Base-by-base conservation (phyloP, 2,329 filamentous ascomycete species). In the Claviceps arundinis region DNA sequence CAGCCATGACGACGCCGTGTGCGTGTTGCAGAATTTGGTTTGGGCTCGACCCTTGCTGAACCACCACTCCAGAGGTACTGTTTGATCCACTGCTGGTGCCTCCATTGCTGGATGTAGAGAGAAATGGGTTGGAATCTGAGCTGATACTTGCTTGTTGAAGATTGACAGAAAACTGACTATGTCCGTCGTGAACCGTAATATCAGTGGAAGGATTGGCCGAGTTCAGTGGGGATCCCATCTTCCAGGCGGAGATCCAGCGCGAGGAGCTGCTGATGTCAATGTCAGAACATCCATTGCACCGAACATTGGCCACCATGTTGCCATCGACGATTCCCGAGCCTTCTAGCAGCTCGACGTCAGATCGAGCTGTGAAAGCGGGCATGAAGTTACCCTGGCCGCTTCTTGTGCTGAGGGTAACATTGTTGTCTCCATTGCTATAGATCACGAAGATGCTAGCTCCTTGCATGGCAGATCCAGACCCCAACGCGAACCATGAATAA, bases 321-420 rank as follows among this genome's bases (percentile, higher is more conserved):
- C 67, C 72, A 45, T 67, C 58, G 37, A 63, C 59, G 43, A 85
- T 67, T 38, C 81, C 81, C 46, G 78, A 84, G 50, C 81, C 81
- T 0, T 67, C 72, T 2, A 85, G 70, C 5, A 85, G 69, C 41
- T 74, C 70, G 19, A 84, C 63, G 34, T 71, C 64, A 26, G 70
- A 67, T 4, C 70, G 65, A 1, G 64, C 58, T 1, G 65, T 67
- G 62, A 76, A 73, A 26, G 64, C 46, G 0, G 82, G 82, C 67
- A 70, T 64, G 37, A 62, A 55, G 56, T 83, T 69, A 9, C 71
- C 70, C 1, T 59, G 65, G 34, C 74, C 78, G 3, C 62, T 58
- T 22, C 82, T 75, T 1, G 80, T 72, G 55, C 80, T 83, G 50
- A 85, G 61, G 1, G 81, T 85, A 22, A 84, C 70, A 59, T 84